phyloP scores from a whole-genome alignment of 768 basidiomycete species.

The Mycena epipterygia region DNA sequence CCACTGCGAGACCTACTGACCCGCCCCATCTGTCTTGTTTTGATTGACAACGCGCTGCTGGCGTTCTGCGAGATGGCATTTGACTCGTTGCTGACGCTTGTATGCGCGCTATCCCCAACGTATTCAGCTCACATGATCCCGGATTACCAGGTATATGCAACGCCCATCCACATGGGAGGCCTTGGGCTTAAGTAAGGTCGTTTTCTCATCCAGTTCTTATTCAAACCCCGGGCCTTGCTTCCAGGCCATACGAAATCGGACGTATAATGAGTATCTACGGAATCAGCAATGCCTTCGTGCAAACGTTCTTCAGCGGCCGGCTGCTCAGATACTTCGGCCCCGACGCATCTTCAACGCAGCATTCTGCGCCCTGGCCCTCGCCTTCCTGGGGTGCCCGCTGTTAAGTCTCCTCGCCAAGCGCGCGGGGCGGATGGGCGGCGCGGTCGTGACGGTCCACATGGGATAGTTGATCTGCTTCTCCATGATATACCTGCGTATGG shows the following conservation, averaged over 20 bases:
- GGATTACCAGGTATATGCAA: slow-evolving; percentile 5
- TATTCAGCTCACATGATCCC: background rate
- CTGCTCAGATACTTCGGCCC: slow-evolving; percentile 66
- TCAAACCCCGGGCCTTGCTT: background rate
- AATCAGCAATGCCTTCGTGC: slow-evolving; percentile 66
- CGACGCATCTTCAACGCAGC: slow-evolving; percentile 61
- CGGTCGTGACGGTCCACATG: slow-evolving; percentile 47
- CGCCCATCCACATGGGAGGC: slow-evolving; percentile 8
- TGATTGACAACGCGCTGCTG: slow-evolving; percentile 2
- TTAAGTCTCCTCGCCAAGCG: slow-evolving; percentile 50
- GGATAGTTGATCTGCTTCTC: slow-evolving; percentile 46
- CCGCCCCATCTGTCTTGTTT: background rate
- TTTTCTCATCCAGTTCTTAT: background rate
- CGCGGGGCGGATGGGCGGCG: slow-evolving; percentile 49
- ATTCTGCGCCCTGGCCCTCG: slow-evolving; percentile 41
- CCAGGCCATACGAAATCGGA: slow-evolving; percentile 51
- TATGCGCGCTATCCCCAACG: background rate
- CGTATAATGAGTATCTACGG: slow-evolving; percentile 62
- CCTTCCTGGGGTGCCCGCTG: slow-evolving; percentile 50
- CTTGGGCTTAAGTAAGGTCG: slow-evolving; percentile 10
- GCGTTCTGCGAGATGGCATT: slow-evolving; percentile 11
- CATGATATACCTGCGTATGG: background rate
- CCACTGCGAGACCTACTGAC: background rate
- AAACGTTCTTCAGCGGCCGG: slow-evolving; percentile 65
- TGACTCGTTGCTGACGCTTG: background rate